Base-by-base conservation (phyloP, 495 filamentous ascomycete species). In the Penicillium maclennaniae region DNA sequence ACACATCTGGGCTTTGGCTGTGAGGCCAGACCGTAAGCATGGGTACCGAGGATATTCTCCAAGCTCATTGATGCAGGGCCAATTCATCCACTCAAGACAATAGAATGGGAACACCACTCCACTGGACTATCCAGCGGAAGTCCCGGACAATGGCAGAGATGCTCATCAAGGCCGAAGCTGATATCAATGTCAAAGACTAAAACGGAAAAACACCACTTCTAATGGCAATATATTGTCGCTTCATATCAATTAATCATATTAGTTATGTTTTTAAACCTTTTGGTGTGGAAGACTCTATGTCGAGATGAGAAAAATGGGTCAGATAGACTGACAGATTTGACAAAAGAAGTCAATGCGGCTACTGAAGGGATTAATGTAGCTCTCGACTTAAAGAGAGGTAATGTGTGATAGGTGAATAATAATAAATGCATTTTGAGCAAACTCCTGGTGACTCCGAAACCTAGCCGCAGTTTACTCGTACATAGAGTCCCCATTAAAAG, bases 131-230 rank as follows among this genome's bases (percentile, higher is more conserved):
- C 12, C 37, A 26, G 12, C 40, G 43, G 20, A 55, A 50, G 34
- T 55, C 51, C 6, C 41, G 36, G 12, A 19, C 34, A 17, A 51
- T 42, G 19, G 25, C 43, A 27, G 45, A 56, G 25, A 45, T 51
- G 34, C 52, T 56, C 15, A 23, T 56, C 7, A 43, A 50, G 4
- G 57, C 47, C 7, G 60, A 54, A 21, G 54, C 51, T 28, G 55
- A 60, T 10, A 21, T 68, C 19, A 53, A 64, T 12, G 51, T 47
- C 1, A 41, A 36, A 15, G 55, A 69, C 45, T 46, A 37, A 6
- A 45, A 51, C 28, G 66, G 66, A 4, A 38, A 48, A 12, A 71
- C 70, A 14, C 63, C 70, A 9, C 61, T 75, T 10, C 58, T 54
- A 5, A 21, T 66, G 41, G 73, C 73, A 39, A 65, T 63, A n/a